A percentile compares a stretch with the other conserved stretches of the same genome.
Evolutionary conservation across 495 filamentous ascomycete genomes (phyloP).

Genomic region (Collariella sp.): DNA sequence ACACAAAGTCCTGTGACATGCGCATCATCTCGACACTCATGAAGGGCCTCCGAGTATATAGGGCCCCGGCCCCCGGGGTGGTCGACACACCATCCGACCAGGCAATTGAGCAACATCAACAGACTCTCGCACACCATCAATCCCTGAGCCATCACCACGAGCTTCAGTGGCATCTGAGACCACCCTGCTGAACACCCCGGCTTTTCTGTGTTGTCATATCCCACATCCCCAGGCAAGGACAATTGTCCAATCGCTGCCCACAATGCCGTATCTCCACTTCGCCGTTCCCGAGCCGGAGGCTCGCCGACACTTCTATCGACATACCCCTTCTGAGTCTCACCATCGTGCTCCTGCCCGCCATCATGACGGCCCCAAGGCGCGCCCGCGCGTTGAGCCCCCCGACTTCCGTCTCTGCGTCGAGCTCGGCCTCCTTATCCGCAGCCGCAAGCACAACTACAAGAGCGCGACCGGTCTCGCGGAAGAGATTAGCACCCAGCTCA

Average conservation of each 20-base stretch:
- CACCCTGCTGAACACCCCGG: not conserved
- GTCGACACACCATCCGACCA: not conserved
- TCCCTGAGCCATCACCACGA: not conserved
- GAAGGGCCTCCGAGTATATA: constrained; percentile 8
- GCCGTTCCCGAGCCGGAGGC: not conserved
- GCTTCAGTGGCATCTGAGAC: not conserved
- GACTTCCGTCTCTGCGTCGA: constrained; percentile 27
- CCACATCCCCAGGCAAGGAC: not conserved
- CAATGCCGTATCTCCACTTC: not conserved
- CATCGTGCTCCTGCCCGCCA: not conserved
- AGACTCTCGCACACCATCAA: not conserved
- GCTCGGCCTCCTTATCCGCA: constrained; percentile 22
- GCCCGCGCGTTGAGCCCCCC: not conserved
- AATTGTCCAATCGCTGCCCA: not conserved
- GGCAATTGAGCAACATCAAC: not conserved
- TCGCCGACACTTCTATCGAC: not conserved
- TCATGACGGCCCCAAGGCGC: not conserved
- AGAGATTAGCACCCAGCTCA: constrained; percentile 20
- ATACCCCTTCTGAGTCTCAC: not conserved
- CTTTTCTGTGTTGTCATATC: not conserved
- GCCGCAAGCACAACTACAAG: constrained; percentile 20
- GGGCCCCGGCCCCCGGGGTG: not conserved
- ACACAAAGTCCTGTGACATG: not conserved
- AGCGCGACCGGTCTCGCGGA: constrained; percentile 8
- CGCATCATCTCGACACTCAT: not conserved